Conservation (phyloP, 164 flowering plant species). For the Euptelea pleiosperma region DNA sequence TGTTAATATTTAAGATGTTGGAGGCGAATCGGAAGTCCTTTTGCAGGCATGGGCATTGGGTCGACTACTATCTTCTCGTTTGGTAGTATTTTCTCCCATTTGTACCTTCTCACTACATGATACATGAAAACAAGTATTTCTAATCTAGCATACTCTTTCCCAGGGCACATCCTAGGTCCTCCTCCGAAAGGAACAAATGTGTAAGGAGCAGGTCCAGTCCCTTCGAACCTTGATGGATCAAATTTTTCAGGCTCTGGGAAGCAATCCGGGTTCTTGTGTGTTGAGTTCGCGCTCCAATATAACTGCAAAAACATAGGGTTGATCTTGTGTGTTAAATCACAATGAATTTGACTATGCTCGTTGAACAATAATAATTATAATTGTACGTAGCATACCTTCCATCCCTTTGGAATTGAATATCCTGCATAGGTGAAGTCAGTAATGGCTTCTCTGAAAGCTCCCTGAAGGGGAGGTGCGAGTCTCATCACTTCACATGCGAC, state of each 20-base stretch:
- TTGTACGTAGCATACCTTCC: constrained; percentile 18
- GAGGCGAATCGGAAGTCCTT: constrained; percentile 13
- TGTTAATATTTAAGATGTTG: too few relatives aligned
- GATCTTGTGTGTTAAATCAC: background rate
- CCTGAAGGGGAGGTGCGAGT: constrained; percentile 20
- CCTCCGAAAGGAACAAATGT: constrained; percentile 23
- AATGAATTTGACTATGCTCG: background rate
- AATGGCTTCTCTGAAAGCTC: constrained; percentile 23
- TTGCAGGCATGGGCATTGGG: constrained; percentile 9
- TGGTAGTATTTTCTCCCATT: constrained; percentile 9
- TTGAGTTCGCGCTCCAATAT: constrained; percentile 19
- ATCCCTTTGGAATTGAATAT: constrained; percentile 26
- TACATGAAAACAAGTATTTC: constrained; percentile 12
- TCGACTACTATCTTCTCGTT: constrained; percentile 10
- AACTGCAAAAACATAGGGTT: background rate
- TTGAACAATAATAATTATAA: background rate
- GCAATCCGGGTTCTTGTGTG: constrained; percentile 19
- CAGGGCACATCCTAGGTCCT: constrained; percentile 12
- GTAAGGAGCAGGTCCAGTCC: constrained; percentile 14
- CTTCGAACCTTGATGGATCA: constrained; percentile 23
- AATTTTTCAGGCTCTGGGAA: constrained; percentile 21
- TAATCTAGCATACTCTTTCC: constrained; percentile 7
- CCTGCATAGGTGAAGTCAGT: constrained; percentile 22
- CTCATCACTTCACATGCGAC: constrained; percentile 26
- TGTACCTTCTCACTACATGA: constrained; percentile 2